phyloP scores from a whole-genome alignment of 345 rosid species.

The Chamaenerion angustifolium region DNA sequence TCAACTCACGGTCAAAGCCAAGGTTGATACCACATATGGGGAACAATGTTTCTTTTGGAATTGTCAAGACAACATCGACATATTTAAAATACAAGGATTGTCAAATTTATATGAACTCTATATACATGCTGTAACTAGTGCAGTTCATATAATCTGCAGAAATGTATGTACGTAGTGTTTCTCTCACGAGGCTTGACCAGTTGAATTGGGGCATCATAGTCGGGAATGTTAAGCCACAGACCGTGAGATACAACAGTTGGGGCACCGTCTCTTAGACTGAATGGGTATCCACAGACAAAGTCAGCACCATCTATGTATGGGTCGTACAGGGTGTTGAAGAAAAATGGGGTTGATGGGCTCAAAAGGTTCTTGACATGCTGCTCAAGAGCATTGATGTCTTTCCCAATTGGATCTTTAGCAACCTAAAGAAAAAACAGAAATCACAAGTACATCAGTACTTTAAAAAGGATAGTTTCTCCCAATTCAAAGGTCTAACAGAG shows the following conservation, averaged over 20 bases:
- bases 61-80: constrained; percentile 74
- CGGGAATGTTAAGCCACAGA: no score
- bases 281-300: constrained; percentile 87
- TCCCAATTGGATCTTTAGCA: no score
- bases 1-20: constrained; percentile 59
- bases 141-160: no score
- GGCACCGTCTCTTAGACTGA: no score
- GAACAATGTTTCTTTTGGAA: constrained; percentile 67
- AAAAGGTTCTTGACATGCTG: no score
- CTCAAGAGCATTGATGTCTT: no score
- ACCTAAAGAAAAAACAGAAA: constrained; percentile 11
- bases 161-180: constrained; percentile 43
- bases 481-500: no score
- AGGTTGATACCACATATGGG: constrained; percentile 97
- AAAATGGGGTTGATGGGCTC: constrained; percentile 61
- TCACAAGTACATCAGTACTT: not conserved
- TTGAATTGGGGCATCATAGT: no score
- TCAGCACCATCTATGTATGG: constrained; percentile 84
- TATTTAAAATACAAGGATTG: constrained; percentile 26
- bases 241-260: no score
- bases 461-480: no score
- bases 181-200: no score
- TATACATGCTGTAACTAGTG: not conserved
- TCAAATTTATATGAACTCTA: not conserved
- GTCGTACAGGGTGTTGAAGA: constrained; percentile 85